Evolutionary conservation across 305 asterid species (phyloP).

Genomic region (Rubia peregrina): DNA sequence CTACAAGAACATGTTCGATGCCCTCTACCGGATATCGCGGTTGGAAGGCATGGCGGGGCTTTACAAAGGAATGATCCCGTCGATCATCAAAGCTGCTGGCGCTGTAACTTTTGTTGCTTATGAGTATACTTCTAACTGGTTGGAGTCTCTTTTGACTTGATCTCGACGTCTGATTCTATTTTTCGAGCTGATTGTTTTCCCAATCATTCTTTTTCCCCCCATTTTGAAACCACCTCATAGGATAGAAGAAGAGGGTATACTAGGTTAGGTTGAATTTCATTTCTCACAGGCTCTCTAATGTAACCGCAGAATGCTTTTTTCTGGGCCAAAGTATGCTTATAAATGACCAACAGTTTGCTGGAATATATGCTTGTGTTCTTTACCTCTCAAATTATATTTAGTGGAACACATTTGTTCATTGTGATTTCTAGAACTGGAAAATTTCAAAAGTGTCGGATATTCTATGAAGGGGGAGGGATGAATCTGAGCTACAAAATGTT

Average conservation of each 20-base stretch:
- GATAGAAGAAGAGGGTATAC: conserved; percentile 2
- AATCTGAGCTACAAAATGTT: too few relatives aligned
- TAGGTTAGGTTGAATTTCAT: not conserved
- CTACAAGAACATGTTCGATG: conserved; percentile 65
- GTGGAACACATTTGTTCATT: not conserved
- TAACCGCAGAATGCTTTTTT: not conserved
- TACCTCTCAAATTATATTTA: not conserved
- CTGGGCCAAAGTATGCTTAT: not conserved
- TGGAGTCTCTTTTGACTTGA: conserved; percentile 54
- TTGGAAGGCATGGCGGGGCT: conserved; percentile 77
- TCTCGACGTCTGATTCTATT: not conserved
- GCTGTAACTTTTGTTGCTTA: conserved; percentile 91
- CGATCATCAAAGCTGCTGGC: conserved; percentile 81
- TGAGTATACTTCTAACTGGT: conserved; percentile 70
- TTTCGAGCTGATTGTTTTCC: not conserved
- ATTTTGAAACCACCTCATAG: not conserved
- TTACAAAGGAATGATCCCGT: conserved; percentile 87
- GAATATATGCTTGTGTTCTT: not conserved
- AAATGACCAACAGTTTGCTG: not conserved
- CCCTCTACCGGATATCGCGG: conserved; percentile 39
- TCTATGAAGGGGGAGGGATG: too few relatives aligned
- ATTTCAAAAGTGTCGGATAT: too few relatives aligned
- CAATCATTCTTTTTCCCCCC: conserved; percentile 1
- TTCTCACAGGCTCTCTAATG: conserved; percentile 2
- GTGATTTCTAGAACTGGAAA: not conserved